phyloP scores from a whole-genome alignment of 2,329 filamentous ascomycete species.

The Colletotrichum sp. region DNA sequence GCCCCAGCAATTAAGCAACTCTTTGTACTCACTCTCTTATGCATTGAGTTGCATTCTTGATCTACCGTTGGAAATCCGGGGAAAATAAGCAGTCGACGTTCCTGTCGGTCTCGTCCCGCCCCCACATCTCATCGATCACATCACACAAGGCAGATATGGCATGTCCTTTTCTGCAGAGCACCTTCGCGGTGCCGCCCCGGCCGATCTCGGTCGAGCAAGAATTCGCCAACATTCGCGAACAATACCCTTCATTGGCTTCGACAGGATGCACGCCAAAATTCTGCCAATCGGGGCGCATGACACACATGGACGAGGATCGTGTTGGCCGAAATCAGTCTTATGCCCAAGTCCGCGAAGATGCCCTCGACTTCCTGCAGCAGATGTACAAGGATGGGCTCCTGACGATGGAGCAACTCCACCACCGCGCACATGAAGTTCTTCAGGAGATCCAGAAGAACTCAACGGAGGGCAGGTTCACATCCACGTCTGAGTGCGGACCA shows the following conservation, averaged over 20 bases:
- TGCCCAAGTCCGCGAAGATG: slow-evolving; percentile 17
- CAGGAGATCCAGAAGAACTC: slow-evolving; percentile 18
- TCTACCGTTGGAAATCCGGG: not conserved
- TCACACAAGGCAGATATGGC: not conserved
- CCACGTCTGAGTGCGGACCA: not conserved
- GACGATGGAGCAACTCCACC: slow-evolving; percentile 6
- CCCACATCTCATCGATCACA: not conserved
- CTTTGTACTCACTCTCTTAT: not conserved
- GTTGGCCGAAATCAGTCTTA: slow-evolving; percentile 17
- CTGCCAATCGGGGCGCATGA: slow-evolving; percentile 17
- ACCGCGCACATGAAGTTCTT: slow-evolving; percentile 10
- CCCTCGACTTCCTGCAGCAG: slow-evolving; percentile 14
- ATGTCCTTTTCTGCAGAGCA: slow-evolving; percentile 15
- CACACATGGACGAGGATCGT: slow-evolving; percentile 16
- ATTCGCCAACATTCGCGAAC: slow-evolving; percentile 16
- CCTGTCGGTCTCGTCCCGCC: not conserved
- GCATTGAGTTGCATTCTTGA: not conserved
- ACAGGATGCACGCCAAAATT: slow-evolving; percentile 13
- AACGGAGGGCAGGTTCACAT: slow-evolving; percentile 4
- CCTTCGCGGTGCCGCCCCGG: slow-evolving; percentile 6
- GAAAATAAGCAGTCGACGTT: not conserved
- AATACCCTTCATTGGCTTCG: slow-evolving; percentile 9
- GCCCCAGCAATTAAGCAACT: not conserved
- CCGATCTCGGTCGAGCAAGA: slow-evolving; percentile 9
- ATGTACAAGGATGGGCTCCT: slow-evolving; percentile 13